These are phyloP conservation scores for Pyrenochaeta sp. DNA, from an alignment of 2,329 filamentous ascomycete genomes.

Conservation along the genomic window DNA sequence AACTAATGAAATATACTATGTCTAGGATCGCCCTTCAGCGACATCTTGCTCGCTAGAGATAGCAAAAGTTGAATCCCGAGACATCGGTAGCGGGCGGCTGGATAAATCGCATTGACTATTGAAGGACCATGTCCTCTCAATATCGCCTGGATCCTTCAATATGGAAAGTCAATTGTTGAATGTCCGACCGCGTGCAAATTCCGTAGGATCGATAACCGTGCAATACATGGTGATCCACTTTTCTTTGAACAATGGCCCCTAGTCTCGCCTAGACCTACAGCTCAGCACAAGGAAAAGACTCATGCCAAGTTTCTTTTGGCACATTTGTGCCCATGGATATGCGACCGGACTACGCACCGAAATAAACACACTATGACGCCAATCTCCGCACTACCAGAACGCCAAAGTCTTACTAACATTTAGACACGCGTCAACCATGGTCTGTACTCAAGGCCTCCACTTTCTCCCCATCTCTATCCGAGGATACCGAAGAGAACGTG, in stretches of 20 bases:
- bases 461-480: constrained; percentile 17
- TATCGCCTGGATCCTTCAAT: constrained; percentile 17
- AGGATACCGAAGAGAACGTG: constrained; percentile 23
- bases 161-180: constrained; percentile 16
- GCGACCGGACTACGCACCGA: constrained; percentile 20
- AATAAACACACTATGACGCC: constrained; percentile 23
- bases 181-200: constrained; percentile 4
- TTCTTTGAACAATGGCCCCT: constrained; percentile 1
- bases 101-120: constrained; percentile 24
- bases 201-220: constrained; percentile 5
- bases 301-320: constrained; percentile 16
- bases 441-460: constrained; percentile 15
- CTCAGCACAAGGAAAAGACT: constrained; percentile 7
- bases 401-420: constrained; percentile 11
- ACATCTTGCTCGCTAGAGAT: constrained; percentile 13
- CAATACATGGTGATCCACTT: constrained; percentile 8
- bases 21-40: constrained; percentile 18
- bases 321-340: constrained; percentile 6
- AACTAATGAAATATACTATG: constrained; percentile 26
- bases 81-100: constrained; percentile 28
- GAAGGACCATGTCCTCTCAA: constrained; percentile 10
- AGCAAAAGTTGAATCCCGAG: constrained; percentile 10
- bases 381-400: constrained; percentile 14
- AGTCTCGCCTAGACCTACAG: constrained; percentile 5
- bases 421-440: constrained; percentile 28